Base-by-base conservation (phyloP, 2,329 filamentous ascomycete genomes). In the Beauveria australis region DNA sequence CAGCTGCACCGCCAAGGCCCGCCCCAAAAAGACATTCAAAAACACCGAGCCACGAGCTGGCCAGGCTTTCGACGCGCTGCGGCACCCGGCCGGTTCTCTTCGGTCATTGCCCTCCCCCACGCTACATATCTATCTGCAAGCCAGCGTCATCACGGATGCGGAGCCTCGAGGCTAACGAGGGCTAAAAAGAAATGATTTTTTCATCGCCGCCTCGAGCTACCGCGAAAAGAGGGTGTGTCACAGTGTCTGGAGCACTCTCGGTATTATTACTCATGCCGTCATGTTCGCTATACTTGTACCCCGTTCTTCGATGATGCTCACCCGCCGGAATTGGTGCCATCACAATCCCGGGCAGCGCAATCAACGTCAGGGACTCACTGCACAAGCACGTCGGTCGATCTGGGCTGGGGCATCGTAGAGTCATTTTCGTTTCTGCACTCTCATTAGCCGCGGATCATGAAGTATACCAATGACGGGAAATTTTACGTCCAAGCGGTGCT, bases 111-210 rank as follows among this genome's bases (percentile, higher is more conserved):
- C 9, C 46, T 43, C 46, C 46, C 54, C 55, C 55, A 46, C 56
- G 37, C 47, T 46, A 12, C 10, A 12, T 12, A 59, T 41, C 26
- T 46, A 33, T 33, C 48, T 59, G 56, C 56, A 46, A 44, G 56
- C 47, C 56, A 53, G 56, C 56, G 56, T 59, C 56, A 59, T 59
- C 40, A 49, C 12, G 54, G 18, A 52, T 53, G 40, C 48, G 48
- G 56, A 46, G 37, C 56, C 37, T 53, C 48, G 26, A 46, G 48
- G 55, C 44, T 30, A 51, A 52, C 40, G 30, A 30, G 22, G 24
- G 49, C 26, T 26, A 46, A 59, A 53, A 46, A 46, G 30, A 49
- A 51, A 28, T 12, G 5, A 16, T 6, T 37, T 44, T 14, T 16
- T 22, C 33, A 19, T 33, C 24, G 19, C 47, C 44, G 46, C 41